phyloP scores from a whole-genome alignment of 139 green algal species.

The Micractinium sp. region DNA sequence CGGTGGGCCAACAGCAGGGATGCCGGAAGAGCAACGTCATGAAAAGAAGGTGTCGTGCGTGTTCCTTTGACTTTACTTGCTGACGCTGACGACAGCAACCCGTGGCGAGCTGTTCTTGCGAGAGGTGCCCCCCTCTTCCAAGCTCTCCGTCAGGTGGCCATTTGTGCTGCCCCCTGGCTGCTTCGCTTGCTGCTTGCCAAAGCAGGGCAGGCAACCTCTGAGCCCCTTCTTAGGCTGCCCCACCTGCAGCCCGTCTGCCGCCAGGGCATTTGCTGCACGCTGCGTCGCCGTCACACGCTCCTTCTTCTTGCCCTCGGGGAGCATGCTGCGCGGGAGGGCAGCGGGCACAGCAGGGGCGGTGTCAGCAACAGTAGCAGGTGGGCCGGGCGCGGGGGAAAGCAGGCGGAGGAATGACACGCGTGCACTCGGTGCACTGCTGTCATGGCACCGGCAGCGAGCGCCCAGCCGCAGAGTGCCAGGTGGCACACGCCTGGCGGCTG shows the following conservation, averaged over 20 bases:
- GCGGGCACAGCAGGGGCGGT: neutral
- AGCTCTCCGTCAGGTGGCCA: neutral
- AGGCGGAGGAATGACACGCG: no score
- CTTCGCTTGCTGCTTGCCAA: no score
- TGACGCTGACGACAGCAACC: neutral
- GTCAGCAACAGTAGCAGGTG: neutral
- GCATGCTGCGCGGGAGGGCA: neutral
- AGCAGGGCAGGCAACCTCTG: neutral
- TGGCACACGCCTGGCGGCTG: no score
- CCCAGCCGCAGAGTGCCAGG: no score
- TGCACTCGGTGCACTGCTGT: no score
- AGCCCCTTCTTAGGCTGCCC: neutral
- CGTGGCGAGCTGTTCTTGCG: neutral
- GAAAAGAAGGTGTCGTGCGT: no score
- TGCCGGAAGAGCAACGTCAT: no score
- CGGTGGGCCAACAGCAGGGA: no score
- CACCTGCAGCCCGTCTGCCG: neutral
- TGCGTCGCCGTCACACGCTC: neutral
- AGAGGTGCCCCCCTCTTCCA: neutral
- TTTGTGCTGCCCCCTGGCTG: no score
- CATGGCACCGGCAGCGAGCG: no score
- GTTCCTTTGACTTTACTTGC: neutral
- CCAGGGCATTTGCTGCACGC: neutral
- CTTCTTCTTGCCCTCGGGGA: neutral
- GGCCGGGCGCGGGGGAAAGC: no score